A percentile compares a stretch with the other conserved stretches of the same genome.
Evolutionary conservation across 257 asterid species (phyloP).

Genomic region (Striga asiatica): DNA sequence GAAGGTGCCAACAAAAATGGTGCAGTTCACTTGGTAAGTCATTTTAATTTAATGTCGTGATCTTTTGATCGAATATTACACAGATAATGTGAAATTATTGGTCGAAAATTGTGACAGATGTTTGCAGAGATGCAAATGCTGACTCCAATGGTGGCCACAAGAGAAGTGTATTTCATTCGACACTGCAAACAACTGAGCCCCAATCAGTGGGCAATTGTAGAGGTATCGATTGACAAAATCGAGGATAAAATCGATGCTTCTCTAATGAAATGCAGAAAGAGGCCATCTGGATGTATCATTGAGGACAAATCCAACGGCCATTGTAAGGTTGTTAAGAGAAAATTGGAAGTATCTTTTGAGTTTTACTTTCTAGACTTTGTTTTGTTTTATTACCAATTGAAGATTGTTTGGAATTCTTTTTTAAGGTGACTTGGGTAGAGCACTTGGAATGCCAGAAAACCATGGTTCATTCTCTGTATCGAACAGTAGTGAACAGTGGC

Average conservation of each 20-base stretch:
- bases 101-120: constrained; percentile 32
- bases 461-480: constrained; percentile 47
- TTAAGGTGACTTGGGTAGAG: constrained; percentile 94
- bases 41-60: neutral
- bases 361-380: too few relatives aligned
- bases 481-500: constrained; percentile 62
- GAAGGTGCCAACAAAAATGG: constrained; percentile 62
- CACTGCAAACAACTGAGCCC: constrained; percentile 45
- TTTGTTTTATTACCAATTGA: neutral
- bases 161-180: constrained; percentile 69
- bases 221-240: constrained; percentile 48
- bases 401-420: neutral
- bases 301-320: constrained; percentile 72
- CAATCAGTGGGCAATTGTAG: constrained; percentile 74
- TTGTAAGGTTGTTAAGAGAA: constrained; percentile 52
- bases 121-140: constrained; percentile 83
- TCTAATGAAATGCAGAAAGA: constrained; percentile 53
- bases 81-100: neutral
- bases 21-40: constrained; percentile 58
- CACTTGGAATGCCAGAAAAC: constrained; percentile 63
- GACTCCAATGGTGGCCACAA: constrained; percentile 69
- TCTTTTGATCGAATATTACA: neutral
- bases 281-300: constrained; percentile 85
- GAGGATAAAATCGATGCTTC: constrained; percentile 53
- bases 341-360: neutral